Percentiles rank a stretch among this genome's conserved stretches.
These are phyloP conservation scores for Nakazawaea wyomingensis DNA, from an alignment of 805 yeast genomes.

Conservation along the genomic window DNA sequence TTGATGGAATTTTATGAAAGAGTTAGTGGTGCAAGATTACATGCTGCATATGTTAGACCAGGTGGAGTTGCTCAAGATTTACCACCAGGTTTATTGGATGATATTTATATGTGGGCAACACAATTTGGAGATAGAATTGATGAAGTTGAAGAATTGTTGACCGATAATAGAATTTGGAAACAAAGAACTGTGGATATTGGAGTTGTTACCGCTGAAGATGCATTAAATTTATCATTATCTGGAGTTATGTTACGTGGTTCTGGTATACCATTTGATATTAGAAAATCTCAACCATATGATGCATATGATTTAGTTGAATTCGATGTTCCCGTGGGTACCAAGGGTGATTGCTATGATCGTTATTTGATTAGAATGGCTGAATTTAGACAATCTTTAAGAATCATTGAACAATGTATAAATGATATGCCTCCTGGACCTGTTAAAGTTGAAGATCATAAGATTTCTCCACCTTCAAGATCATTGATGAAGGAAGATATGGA, in stretches of 20 bases:
- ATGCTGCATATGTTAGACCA: conserved; percentile 83
- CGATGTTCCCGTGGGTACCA: conserved; percentile 79
- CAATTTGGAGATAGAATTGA: conserved; percentile 91
- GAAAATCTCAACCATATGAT: conserved; percentile 85
- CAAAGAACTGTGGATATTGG: conserved; percentile 82
- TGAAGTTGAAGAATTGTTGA: conserved; percentile 82
- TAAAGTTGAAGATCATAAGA: conserved; percentile 85
- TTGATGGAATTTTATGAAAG: conserved; percentile 90
- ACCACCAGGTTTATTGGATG: conserved; percentile 82
- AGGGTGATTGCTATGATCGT: conserved; percentile 91
- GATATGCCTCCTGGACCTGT: conserved; percentile 91
- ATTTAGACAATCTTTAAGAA: conserved; percentile 85
- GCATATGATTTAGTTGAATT: conserved; percentile 84
- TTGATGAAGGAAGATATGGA: conserved; percentile 92
- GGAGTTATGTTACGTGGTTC: conserved; percentile 92
- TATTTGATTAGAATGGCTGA: conserved; percentile 86
- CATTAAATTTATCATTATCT: conserved; percentile 69
- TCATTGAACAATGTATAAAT: conserved; percentile 84
- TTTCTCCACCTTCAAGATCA: conserved; percentile 75
- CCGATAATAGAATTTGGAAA: conserved; percentile 91
- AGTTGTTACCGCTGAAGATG: conserved; percentile 79
- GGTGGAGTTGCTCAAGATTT: conserved; percentile 90
- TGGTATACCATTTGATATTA: conserved; percentile 81
- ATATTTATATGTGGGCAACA: conserved; percentile 93
- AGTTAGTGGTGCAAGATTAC: conserved; percentile 86